These are phyloP conservation scores for Pistacia atlantica DNA, from an alignment of 345 rosid species.

Conservation along the genomic window DNA sequence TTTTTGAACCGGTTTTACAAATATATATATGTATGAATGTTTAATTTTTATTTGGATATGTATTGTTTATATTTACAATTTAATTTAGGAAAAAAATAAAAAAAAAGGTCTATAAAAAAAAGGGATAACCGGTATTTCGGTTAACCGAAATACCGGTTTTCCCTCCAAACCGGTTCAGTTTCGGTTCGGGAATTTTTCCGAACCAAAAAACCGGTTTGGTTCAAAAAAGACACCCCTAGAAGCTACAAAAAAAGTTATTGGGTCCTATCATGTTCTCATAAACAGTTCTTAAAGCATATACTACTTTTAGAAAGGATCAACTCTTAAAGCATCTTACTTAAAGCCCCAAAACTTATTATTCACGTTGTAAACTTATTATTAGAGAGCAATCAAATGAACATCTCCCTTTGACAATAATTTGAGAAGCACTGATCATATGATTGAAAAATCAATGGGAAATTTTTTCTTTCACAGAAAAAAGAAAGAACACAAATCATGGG, in stretches of 20 bases:
- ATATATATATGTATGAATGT: no score
- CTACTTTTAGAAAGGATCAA: not conserved
- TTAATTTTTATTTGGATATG: no score
- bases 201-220: no score
- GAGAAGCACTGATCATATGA: not conserved
- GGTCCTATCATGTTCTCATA: not conserved
- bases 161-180: no score
- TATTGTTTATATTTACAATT: no score
- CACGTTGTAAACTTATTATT: not conserved
- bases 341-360: not conserved
- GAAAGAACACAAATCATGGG: not conserved
- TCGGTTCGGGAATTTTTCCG: no score
- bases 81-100: no score
- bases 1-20: no score
- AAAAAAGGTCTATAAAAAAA: no score
- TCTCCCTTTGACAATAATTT: not conserved
- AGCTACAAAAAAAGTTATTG: not conserved
- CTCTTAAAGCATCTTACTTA: not conserved
- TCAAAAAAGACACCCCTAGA: not conserved
- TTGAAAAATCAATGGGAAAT: not conserved
- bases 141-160: no score
- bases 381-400: not conserved
- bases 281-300: not conserved
- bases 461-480: not conserved
- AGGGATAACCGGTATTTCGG: no score